These are phyloP conservation scores for Zanthoxylum bungeanum DNA, from an alignment of 345 rosid genomes.

Conservation along the genomic window DNA sequence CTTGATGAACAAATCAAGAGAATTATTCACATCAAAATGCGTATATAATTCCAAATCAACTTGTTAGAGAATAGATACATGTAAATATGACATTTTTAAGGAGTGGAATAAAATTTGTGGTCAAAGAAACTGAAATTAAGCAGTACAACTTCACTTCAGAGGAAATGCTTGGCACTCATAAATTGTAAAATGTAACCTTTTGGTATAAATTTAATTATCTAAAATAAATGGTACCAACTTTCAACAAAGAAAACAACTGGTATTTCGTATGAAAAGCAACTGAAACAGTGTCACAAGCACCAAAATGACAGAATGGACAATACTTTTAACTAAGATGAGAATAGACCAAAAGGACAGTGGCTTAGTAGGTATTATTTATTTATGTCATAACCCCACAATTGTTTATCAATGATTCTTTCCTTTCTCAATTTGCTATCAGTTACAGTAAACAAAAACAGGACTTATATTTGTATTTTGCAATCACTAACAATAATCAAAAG, in stretches of 20 bases:
- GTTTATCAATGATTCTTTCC: not conserved
- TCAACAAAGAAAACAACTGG: not conserved
- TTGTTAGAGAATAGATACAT: not conserved
- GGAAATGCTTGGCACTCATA: not conserved
- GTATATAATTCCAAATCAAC: not conserved
- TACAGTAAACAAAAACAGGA: not conserved
- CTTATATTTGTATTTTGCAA: not conserved
- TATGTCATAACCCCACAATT: not conserved
- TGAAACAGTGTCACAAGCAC: not conserved
- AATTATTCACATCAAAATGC: not conserved
- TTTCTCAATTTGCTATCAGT: not conserved
- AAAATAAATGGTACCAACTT: not conserved
- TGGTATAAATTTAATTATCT: not conserved
- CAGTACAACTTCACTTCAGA: not conserved
- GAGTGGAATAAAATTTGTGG: not conserved
- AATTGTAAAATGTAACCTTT: not conserved
- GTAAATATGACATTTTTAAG: not conserved
- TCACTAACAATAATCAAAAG: not conserved
- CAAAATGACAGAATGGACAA: not conserved
- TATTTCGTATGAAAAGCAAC: not conserved
- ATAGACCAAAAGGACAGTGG: not conserved
- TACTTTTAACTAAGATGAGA: not conserved
- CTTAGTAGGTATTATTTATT: not conserved
- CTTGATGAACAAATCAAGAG: constrained; percentile 31
- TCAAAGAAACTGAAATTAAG: not conserved